Evolutionary conservation across 2,329 filamentous ascomycete genomes (phyloP).

Genomic region (Sclerotinia spermophila): DNA sequence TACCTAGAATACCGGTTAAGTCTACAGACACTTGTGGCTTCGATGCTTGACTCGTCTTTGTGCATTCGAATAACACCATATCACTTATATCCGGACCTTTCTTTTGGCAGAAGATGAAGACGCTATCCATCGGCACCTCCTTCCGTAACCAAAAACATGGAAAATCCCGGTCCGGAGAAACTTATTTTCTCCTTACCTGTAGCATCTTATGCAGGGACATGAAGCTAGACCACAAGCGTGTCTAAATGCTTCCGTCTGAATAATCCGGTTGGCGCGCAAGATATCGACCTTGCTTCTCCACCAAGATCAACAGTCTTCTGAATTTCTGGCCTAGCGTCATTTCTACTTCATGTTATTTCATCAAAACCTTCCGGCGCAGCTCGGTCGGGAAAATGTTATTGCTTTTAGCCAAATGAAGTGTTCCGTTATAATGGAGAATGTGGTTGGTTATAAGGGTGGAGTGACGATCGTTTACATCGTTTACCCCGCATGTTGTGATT

Average conservation of each 20-base stretch:
- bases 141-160: neutral
- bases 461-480: neutral
- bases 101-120: neutral
- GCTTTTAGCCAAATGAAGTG: slow-evolving; percentile 9
- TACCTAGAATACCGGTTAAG: neutral
- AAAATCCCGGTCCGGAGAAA: slow-evolving; percentile 4
- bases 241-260: neutral
- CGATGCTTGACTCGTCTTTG: neutral
- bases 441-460: neutral
- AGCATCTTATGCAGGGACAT: neutral
- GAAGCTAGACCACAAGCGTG: slow-evolving; percentile 12
- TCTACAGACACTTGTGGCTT: neutral
- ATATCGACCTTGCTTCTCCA: slow-evolving; percentile 1
- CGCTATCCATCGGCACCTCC: neutral
- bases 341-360: neutral
- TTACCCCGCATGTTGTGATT: slow-evolving; percentile 9
- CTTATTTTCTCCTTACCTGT: neutral
- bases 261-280: slow-evolving; percentile 18
- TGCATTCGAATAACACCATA: neutral
- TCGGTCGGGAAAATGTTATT: slow-evolving; percentile 5
- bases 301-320: neutral
- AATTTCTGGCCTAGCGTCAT: slow-evolving; percentile 5
- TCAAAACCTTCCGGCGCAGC: neutral
- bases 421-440: neutral
- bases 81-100: neutral